Conservation (phyloP, 495 filamentous ascomycete genomes). For the Trichoderma erinaceum region DNA sequence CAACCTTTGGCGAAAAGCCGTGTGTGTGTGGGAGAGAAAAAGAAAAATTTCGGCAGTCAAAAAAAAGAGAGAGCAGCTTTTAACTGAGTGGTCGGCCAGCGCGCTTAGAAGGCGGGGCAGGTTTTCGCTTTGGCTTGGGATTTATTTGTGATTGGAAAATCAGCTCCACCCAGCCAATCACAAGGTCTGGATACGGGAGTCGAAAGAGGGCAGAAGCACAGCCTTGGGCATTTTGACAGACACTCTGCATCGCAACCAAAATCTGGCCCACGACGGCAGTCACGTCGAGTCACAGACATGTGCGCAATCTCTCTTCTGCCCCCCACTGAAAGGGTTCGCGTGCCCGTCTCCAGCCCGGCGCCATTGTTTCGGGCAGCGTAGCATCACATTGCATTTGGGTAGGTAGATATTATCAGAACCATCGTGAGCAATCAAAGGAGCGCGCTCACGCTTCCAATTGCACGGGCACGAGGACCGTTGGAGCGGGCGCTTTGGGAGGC, state of each 20-base stretch:
- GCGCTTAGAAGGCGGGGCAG: neutral
- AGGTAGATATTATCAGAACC: neutral
- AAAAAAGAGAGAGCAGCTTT: neutral
- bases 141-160: neutral
- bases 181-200: too few species aligned
- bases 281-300: neutral
- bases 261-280: too few species aligned
- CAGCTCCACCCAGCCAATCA: neutral
- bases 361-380: too few species aligned
- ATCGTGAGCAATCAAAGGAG: neutral
- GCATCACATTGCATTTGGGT: neutral
- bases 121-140: neutral
- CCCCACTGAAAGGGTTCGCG: slow-evolving; percentile 2
- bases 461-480: neutral
- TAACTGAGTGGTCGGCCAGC: neutral
- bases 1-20: neutral
- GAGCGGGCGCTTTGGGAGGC: neutral
- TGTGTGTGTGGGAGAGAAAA: neutral
- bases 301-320: neutral
- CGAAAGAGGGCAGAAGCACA: too few species aligned
- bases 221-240: too few species aligned
- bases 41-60: neutral
- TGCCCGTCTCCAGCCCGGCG: neutral
- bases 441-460: neutral
- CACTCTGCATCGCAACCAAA: too few species aligned